These are phyloP conservation scores for Haplographium delicatum DNA, from an alignment of 495 filamentous ascomycete genomes.

Conservation along the genomic window DNA sequence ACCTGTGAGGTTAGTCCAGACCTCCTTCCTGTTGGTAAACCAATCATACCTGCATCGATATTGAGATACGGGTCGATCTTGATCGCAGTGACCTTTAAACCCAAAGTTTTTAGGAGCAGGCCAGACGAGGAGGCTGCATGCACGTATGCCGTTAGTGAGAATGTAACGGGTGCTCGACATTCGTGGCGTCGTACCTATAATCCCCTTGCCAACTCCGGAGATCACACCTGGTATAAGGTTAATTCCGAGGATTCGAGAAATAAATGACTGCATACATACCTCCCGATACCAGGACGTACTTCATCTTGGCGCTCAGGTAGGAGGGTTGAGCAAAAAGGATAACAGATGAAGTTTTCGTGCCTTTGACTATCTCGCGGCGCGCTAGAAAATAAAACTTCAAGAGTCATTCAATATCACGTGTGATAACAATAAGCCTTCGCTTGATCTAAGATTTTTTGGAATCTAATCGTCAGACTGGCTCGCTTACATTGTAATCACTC, in stretches of 20 bases:
- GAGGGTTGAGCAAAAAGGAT: too few relatives aligned
- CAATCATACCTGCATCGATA: conserved; percentile 67
- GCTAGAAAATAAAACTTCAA: too few relatives aligned
- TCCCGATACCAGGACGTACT: conserved; percentile 80
- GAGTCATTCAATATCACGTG: too few relatives aligned
- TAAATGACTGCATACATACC: conserved; percentile 40
- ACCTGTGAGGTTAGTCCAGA: background rate
- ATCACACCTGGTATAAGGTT: conserved; percentile 55
- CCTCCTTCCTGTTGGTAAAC: background rate
- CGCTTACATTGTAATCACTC: too few relatives aligned
- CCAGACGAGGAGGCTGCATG: conserved; percentile 61
- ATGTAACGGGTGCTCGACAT: background rate
- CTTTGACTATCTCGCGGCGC: too few relatives aligned
- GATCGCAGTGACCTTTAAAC: conserved; percentile 48
- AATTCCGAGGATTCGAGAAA: conserved; percentile 1
- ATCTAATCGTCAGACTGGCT: too few relatives aligned
- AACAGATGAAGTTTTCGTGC: too few relatives aligned
- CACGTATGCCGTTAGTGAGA: background rate
- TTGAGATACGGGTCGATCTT: conserved; percentile 87
- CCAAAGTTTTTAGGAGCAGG: conserved; percentile 77
- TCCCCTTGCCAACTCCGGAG: conserved; percentile 77
- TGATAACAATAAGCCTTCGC: too few relatives aligned
- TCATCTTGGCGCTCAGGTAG: conserved; percentile 67
- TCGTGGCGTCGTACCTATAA: conserved; percentile 53
- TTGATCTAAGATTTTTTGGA: too few relatives aligned